Conservation (phyloP, 805 yeast species). For the Starmerella apis region DNA sequence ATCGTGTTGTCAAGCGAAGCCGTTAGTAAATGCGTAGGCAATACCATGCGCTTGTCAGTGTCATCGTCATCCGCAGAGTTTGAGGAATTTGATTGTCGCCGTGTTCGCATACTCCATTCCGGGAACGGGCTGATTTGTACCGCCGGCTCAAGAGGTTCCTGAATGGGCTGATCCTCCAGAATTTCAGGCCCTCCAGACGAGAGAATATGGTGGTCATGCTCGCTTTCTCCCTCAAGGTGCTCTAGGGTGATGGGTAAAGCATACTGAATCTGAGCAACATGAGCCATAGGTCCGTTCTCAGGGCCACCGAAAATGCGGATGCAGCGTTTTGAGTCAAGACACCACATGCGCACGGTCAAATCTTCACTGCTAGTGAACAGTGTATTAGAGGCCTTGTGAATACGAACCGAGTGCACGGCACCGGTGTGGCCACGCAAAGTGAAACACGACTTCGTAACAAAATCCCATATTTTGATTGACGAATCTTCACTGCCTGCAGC, state of each 20-base stretch:
- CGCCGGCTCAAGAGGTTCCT: neutral
- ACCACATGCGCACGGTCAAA: conserved; percentile 91
- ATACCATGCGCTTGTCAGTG: conserved; percentile 25
- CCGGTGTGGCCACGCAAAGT: conserved; percentile 89
- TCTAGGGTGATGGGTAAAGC: conserved; percentile 75
- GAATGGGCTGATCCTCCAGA: neutral
- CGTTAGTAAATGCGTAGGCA: conserved; percentile 73
- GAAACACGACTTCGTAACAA: conserved; percentile 82
- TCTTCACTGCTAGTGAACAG: conserved; percentile 87
- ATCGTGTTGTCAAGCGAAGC: conserved; percentile 89
- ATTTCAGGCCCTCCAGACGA: neutral
- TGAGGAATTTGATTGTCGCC: neutral
- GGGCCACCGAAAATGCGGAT: conserved; percentile 63
- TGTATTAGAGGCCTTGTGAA: conserved; percentile 67
- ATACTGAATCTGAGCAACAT: conserved; percentile 87
- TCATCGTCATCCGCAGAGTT: conserved; percentile 18
- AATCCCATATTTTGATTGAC: conserved; percentile 93
- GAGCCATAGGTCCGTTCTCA: conserved; percentile 48
- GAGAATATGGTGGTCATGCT: conserved; percentile 23
- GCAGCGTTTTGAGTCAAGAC: conserved; percentile 67
- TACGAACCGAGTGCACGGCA: conserved; percentile 82
- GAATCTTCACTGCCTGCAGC: conserved; percentile 90
- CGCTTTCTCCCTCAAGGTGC: conserved; percentile 45
- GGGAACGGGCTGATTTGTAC: neutral
- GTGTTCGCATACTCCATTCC: conserved; percentile 2